phyloP scores from a whole-genome alignment of 1,284 basidiomycete species.

The Sutorius eximius region DNA sequence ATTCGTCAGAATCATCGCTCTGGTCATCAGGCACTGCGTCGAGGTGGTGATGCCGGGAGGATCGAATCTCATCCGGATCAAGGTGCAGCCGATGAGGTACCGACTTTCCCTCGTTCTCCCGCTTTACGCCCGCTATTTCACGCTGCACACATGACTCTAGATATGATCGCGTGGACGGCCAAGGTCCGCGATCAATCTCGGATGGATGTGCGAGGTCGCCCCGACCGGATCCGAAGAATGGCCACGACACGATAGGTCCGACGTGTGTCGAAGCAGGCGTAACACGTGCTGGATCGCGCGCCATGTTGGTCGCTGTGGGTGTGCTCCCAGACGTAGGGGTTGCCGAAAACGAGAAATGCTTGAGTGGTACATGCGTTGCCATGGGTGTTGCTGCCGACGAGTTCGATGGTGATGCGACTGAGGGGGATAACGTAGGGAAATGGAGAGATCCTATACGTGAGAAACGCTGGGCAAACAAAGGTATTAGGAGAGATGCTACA shows the following conservation, averaged over 20 bases:
- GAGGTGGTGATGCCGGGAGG: slow-evolving; percentile 66
- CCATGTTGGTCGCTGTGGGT: not conserved
- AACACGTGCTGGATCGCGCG: slow-evolving; percentile 4
- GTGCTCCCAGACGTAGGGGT: slow-evolving; percentile 10
- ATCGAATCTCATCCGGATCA: slow-evolving; percentile 70
- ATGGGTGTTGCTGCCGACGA: slow-evolving; percentile 32
- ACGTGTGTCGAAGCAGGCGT: slow-evolving; percentile 40
- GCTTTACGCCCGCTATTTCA: slow-evolving; percentile 64
- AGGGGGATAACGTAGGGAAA: slow-evolving; percentile 47
- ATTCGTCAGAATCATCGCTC: slow-evolving; percentile 71
- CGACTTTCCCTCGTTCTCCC: slow-evolving; percentile 71
- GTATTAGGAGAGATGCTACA: slow-evolving; percentile 62
- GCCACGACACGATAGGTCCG: slow-evolving; percentile 82
- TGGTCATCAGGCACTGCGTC: slow-evolving; percentile 64
- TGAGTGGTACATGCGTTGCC: slow-evolving; percentile 23
- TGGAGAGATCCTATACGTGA: slow-evolving; percentile 71
- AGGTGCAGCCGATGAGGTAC: slow-evolving; percentile 74
- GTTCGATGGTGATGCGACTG: slow-evolving; percentile 19
- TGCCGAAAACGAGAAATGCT: slow-evolving; percentile 21
- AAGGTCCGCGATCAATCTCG: slow-evolving; percentile 76
- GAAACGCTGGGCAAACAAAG: slow-evolving; percentile 75
- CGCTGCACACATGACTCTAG: slow-evolving; percentile 62
- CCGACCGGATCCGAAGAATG: slow-evolving; percentile 79
- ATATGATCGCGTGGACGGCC: slow-evolving; percentile 59
- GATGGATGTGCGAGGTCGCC: slow-evolving; percentile 66